Evolutionary conservation across 805 yeast genomes (phyloP).

Genomic region (Cyberlindnera mrakii): DNA sequence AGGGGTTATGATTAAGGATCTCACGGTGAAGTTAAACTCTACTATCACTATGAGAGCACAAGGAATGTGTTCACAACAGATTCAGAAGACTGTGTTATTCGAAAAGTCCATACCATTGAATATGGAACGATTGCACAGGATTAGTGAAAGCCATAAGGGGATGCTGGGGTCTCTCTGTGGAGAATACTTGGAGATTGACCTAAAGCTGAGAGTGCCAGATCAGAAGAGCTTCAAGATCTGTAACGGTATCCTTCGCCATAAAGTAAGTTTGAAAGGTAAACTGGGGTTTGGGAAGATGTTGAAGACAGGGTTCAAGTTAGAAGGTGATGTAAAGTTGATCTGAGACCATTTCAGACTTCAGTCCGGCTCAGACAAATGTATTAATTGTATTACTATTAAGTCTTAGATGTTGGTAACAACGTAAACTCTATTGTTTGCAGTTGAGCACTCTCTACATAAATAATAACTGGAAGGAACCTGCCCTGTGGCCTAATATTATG

Average conservation of each 20-base stretch:
- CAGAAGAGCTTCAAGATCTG: neutral
- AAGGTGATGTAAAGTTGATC: neutral
- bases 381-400: too few species aligned
- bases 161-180: neutral
- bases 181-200: neutral
- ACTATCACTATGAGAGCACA: neutral
- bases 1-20: neutral
- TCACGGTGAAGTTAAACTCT: neutral
- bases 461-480: too few species aligned
- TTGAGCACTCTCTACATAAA: too few species aligned
- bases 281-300: neutral
- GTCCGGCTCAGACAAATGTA: too few species aligned
- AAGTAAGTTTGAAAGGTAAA: neutral
- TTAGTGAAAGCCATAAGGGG: neutral
- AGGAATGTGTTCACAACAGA: neutral
- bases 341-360: neutral
- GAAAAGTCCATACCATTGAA: neutral
- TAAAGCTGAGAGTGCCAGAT: neutral
- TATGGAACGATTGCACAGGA: neutral
- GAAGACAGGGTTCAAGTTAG: slow-evolving; percentile 1
- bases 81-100: neutral
- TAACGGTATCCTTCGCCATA: neutral
- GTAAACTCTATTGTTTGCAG: too few species aligned
- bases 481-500: too few species aligned
- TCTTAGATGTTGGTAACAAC: too few species aligned